These are phyloP conservation scores for Hypsizygus marmoreus DNA, from an alignment of 768 basidiomycete genomes.

Conservation along the genomic window DNA sequence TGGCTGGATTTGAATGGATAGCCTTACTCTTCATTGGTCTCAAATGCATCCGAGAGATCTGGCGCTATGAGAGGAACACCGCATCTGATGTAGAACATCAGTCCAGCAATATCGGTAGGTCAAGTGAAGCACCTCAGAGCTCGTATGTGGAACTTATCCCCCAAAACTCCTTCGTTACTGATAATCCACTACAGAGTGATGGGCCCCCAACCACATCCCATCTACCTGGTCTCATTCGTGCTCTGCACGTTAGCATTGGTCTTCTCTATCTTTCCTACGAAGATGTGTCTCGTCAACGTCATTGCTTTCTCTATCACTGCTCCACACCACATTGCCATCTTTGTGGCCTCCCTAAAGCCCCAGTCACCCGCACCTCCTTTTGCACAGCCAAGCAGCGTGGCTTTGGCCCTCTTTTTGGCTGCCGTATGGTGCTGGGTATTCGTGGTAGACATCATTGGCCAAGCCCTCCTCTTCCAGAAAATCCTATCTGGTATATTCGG, in stretches of 20 bases:
- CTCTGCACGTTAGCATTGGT: conserved; percentile 9
- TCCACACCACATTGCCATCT: conserved; percentile 13
- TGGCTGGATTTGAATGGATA: conserved; percentile 12
- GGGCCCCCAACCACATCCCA: background rate
- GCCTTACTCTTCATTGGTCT: conserved; percentile 4
- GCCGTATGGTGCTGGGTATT: conserved; percentile 10
- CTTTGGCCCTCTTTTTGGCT: conserved; percentile 6
- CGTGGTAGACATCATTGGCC: conserved; percentile 7
- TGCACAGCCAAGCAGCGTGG: conserved; percentile 8
- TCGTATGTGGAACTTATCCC: too few species aligned
- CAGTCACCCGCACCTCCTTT: conserved; percentile 1
- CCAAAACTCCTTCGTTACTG: too few species aligned
- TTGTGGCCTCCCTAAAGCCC: conserved; percentile 6
- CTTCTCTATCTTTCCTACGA: conserved; percentile 2
- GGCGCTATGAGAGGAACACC: background rate
- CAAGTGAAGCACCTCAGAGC: too few species aligned
- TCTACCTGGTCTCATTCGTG: conserved; percentile 11
- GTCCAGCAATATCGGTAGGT: too few species aligned
- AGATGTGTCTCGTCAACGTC: conserved; percentile 12
- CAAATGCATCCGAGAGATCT: background rate
- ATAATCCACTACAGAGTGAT: background rate
- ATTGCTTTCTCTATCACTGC: conserved; percentile 13
- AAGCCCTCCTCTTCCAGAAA: conserved; percentile 1
- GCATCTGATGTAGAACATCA: background rate
- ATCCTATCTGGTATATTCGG: conserved; percentile 10